phyloP scores from a whole-genome alignment of 2,329 filamentous ascomycete genomes.

The Microcyclospora pomicola region DNA sequence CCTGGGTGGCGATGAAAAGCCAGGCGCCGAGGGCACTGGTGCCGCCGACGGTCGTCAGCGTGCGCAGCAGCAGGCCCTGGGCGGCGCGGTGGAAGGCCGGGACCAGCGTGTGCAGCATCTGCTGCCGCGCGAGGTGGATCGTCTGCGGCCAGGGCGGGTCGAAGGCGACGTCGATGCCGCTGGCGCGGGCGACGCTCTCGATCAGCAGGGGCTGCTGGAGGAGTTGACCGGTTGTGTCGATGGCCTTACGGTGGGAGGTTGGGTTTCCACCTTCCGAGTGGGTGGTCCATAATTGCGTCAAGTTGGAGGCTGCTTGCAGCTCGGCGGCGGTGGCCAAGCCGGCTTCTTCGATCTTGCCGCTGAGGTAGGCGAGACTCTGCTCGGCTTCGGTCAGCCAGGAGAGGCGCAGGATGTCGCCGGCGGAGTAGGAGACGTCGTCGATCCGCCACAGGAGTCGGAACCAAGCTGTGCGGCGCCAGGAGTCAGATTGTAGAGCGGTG shows the following conservation, averaged over 20 bases:
- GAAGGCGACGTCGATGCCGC: slow-evolving; percentile 19
- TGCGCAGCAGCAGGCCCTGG: slow-evolving; percentile 50
- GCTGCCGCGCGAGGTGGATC: slow-evolving; percentile 54
- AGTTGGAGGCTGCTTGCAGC: slow-evolving; percentile 7
- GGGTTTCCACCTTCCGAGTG: slow-evolving; percentile 4
- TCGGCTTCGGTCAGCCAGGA: slow-evolving; percentile 69
- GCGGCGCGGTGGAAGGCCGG: slow-evolving; percentile 32
- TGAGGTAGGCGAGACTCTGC: slow-evolving; percentile 66
- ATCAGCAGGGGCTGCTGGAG: slow-evolving; percentile 16
- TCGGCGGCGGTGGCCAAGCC: slow-evolving; percentile 30
- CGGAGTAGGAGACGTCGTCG: slow-evolving; percentile 77
- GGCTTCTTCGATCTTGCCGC: slow-evolving; percentile 59
- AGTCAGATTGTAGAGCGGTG: slow-evolving; percentile 56
- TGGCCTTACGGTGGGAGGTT: slow-evolving; percentile 3
- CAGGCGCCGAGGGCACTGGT: slow-evolving; percentile 40
- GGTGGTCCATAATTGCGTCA: slow-evolving; percentile 1
- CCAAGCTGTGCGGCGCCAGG: slow-evolving; percentile 75
- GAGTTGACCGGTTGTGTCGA: slow-evolving; percentile 17
- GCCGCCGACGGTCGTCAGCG: slow-evolving; percentile 54
- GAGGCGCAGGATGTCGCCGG: slow-evolving; percentile 61
- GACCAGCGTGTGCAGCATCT: slow-evolving; percentile 27
- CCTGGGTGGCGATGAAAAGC: slow-evolving; percentile 40
- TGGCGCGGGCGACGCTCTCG: slow-evolving; percentile 13
- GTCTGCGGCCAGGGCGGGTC: slow-evolving; percentile 54
- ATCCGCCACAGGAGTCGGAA: slow-evolving; percentile 94